Percentiles rank a stretch among this genome's conserved stretches.
Evolutionary conservation across 192 early-diverging fungal species (phyloP).

Genomic region (Kappamyces sp.): DNA sequence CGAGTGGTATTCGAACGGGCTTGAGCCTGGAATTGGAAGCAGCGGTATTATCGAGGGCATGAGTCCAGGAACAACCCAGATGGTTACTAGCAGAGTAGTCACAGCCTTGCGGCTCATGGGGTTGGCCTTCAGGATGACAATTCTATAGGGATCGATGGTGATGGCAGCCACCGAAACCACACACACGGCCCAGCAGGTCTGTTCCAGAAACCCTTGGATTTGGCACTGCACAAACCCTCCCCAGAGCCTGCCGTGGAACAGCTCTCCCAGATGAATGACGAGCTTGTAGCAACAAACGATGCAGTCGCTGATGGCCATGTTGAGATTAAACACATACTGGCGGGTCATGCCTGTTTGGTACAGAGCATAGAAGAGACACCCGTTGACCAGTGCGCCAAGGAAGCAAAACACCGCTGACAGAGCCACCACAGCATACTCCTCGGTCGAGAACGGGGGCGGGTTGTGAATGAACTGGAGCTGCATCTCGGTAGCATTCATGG

Average conservation of each 20-base stretch:
- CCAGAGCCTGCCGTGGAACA: background rate
- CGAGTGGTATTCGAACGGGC: background rate
- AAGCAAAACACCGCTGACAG: no score
- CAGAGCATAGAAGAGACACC: no score
- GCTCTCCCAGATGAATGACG: background rate
- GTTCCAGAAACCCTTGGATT: slow-evolving; percentile 2
- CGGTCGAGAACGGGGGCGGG: no score
- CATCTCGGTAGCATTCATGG: no score
- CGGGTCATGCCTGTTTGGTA: background rate
- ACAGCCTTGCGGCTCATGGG: background rate
- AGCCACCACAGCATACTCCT: no score
- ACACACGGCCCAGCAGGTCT: background rate
- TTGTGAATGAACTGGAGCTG: no score
- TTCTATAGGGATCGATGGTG: slow-evolving; percentile 1
- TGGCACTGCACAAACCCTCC: background rate
- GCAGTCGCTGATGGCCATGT: background rate
- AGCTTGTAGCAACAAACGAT: background rate
- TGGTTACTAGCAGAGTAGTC: background rate
- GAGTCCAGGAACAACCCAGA: slow-evolving; percentile 7
- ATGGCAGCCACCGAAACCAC: background rate
- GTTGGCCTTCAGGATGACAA: background rate
- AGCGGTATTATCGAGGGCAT: background rate
- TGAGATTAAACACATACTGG: slow-evolving; percentile 15
- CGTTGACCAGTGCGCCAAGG: no score
- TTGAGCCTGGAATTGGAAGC: background rate